Evolutionary conservation across 2,329 filamentous ascomycete genomes (phyloP), one percentile per base, ranked within the genome.

Genomic region (Venturia asperata): DNA sequence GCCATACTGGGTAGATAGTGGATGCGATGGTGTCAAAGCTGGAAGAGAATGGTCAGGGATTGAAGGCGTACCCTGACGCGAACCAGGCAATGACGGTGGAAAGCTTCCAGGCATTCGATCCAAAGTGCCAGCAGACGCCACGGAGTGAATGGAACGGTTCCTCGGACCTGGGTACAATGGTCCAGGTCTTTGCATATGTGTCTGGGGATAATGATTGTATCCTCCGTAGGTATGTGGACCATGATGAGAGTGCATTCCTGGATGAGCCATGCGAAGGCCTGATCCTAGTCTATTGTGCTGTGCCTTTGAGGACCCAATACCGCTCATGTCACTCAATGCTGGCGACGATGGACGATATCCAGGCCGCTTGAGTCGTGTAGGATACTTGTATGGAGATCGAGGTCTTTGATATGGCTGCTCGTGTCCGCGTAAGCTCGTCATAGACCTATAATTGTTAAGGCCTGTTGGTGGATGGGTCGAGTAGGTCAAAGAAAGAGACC

Each of bases 351-450:
- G 73, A 24, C 78, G 74, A 67, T 77, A 76, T 17, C 75, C 75
- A 17, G 76, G 74, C 39, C 77, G 75, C 67, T 75, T 76, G 66
- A 77, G 72, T 58, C 77, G 73, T 62, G 74, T 74, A 1, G 77
- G 77, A 67, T 80, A 79, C 7, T 71, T 71, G 68, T 77, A 79
- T 24, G 77, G 75, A 34, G 75, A 77, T 60, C 72, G 71, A 15
- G 74, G 71, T 41, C 76, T 73, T 60, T 70, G 74, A 61, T 71
- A 67, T 30, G 68, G 68, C 27, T 77, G 68, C 27, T 77, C 77
- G 60, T 77, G 74, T 66, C 75, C 74, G 68, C 79, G 76, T 55
- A 81, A 69, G 68, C 77, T 81, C 21, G 74, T 74, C n/a, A 76
- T 71, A 13, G 80, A 81, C 27, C 75, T 75, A 67, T 78, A 76